Percentiles rank a stretch among this genome's conserved stretches.
These are phyloP conservation scores for Trametes cingulata DNA, from an alignment of 768 basidiomycete genomes.

Conservation along the genomic window DNA sequence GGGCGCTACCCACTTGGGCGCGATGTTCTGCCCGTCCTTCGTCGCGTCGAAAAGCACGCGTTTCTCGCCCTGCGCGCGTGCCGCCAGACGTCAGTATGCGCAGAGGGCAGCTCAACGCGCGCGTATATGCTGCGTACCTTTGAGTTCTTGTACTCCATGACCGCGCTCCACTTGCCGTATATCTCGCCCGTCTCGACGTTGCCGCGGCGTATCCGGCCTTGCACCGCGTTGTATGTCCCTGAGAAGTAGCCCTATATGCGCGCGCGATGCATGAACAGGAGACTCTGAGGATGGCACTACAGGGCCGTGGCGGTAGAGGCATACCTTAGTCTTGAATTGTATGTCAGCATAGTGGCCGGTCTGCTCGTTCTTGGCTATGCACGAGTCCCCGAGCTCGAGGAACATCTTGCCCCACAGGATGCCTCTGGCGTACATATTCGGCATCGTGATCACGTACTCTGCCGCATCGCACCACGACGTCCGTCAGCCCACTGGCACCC, in stretches of 20 bases:
- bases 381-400: constrained; percentile 90
- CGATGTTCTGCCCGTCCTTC: constrained; percentile 71
- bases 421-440: constrained; percentile 94
- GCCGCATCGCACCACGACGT: constrained; percentile 14
- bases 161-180: constrained; percentile 85
- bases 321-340: constrained; percentile 96
- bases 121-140: constrained; percentile 48
- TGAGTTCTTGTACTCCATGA: constrained; percentile 79
- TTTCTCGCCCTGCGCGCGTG: constrained; percentile 45
- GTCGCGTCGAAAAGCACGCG: constrained; percentile 83
- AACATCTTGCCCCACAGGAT: constrained; percentile 94
- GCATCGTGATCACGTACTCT: constrained; percentile 94
- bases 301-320: too few species aligned
- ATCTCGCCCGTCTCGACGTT: constrained; percentile 78
- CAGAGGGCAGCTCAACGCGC: not conserved
- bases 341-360: constrained; percentile 75
- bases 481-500: not conserved
- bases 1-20: constrained; percentile 81
- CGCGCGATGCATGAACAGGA: not conserved
- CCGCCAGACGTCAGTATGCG: not conserved
- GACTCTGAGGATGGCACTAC: not conserved
- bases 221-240: constrained; percentile 90
- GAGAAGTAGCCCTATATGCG: constrained; percentile 85
- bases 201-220: constrained; percentile 73
- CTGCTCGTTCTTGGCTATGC: constrained; percentile 80